Evolutionary conservation across 225 moss, liverwort and hornwort species (phyloP), one percentile per base, ranked within the genome.

Genomic region (Anthoceros angustus): DNA sequence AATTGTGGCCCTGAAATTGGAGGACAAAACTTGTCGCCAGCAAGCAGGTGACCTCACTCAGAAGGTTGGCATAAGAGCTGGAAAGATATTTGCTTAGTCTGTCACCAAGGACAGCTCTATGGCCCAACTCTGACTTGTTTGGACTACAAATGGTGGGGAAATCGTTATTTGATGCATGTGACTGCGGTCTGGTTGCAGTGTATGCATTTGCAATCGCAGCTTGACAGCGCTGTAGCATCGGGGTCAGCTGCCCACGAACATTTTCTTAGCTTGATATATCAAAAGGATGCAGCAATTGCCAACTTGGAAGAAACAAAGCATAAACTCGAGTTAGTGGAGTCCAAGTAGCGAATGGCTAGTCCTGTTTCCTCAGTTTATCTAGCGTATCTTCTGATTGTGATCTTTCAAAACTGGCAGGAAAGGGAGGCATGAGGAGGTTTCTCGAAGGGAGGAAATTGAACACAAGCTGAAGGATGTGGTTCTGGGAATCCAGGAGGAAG

Each of bases 31-130:
- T 55, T 18, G 55, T 23, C 55, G 55, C 10, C 55, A 55, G 18
- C 55, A 55, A 55, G 55, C 55, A 55, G 55, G 55, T 55, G 55
- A 55, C 55, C 55, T 55, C n/a, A 23, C 55, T 55, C 55, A 55
- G 8, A 55, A 55, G 55, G 55, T 55, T 55, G 55, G 55, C 55
- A 55, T 18, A 15, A 55, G 55, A 32, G 4, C 32, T 32, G 32
- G 32, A 32, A 18, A 55, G 55, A 15, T 55, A 5, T 18, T 20
- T 7, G n/a, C 55, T 55, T 55, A 23, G 18, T 55, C 23, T 15
- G 18, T 55, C n/a, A 9, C 8, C 55, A 7, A 55, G 14, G 55
- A 46, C 11, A 46, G 45, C 45, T 46, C 2, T 2, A 46, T 46
- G 11, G 16, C 11, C 45, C 12, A 16, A 11, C 45, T 46, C 45